Evolutionary conservation across 2,329 filamentous ascomycete species (phyloP), one percentile per base, ranked within the genome.

Genomic region (Diaporthe amygdali): DNA sequence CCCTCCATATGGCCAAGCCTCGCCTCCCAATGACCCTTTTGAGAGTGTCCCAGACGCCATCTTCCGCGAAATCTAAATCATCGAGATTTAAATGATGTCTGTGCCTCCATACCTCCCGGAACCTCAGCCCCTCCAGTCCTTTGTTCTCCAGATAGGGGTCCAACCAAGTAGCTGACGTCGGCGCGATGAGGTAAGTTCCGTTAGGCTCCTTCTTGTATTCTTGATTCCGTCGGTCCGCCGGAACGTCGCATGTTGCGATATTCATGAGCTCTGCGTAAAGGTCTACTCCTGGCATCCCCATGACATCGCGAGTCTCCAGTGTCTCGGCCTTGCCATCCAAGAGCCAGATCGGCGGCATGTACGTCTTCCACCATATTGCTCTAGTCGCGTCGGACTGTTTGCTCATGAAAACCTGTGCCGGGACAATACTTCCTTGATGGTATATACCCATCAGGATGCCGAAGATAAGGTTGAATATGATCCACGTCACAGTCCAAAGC

Each of bases 301-400:
- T 95, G 25, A 95, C 84, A 77, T 95, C 93, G 71, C 86, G 85
- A 1, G 93, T 95, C 37, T 83, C 86, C n/a, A 95, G 82, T 12
- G 93, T 86, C 75, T 91, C 88, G 74, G 93, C 94, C 80, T 93
- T 93, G 68, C 92, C 91, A 74, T 94, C 92, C 8, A 95, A 84
- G 25, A 96, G 86, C 93, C 93, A 96, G 44, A 92, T 91, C 0
- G 93, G 93, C 22, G 93, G 93, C 78, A 91, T 93, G 78, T 95
- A 95, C 1, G 93, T 95, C 80, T 95, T 95, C 93, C 93, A 96
- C 93, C 93, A 96, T 64, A 93, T 86, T 4, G 91, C 92, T 41
- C 92, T 87, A 2, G 90, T 91, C 10, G 92, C 90, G 74, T 92
- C 91, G 5, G 89, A 86, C 74, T 93, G 91, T 68, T 88, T 89